Conservation (phyloP, 2,329 filamentous ascomycete species). For the Ceratocystis albifundus region DNA sequence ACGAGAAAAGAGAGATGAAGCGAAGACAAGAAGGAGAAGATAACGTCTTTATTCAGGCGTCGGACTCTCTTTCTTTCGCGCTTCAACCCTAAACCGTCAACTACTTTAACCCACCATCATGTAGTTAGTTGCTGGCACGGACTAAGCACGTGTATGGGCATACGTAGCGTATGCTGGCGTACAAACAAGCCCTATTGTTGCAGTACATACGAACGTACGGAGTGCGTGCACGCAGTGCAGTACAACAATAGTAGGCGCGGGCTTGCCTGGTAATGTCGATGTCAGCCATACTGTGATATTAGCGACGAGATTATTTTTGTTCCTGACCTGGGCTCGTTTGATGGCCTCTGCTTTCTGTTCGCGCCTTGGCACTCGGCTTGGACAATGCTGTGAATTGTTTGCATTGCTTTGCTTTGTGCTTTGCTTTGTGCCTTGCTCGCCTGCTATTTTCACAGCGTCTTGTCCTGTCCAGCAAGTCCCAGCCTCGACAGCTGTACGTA, state of each 20-base stretch:
- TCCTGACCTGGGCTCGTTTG: background rate
- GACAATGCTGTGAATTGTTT: background rate
- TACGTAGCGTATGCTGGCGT: too few species aligned
- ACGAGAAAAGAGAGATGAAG: constrained; percentile 1
- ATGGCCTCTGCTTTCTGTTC: background rate
- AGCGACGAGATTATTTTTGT: background rate
- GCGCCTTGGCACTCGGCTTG: background rate
- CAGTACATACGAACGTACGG: too few species aligned
- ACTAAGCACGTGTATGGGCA: too few species aligned
- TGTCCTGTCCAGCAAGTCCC: background rate
- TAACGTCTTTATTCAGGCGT: too few species aligned
- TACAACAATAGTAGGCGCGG: too few species aligned
- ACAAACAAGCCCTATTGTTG: background rate
- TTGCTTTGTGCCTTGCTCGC: background rate
- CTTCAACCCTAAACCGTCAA: too few species aligned
- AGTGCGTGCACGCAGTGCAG: background rate
- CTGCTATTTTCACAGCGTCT: background rate
- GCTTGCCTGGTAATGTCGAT: too few species aligned
- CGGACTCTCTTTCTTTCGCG: too few species aligned
- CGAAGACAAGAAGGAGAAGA: background rate
- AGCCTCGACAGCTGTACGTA: background rate
- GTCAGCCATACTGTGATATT: too few species aligned
- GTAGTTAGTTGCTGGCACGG: too few species aligned
- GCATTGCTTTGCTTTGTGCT: background rate
- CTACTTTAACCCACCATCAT: too few species aligned